Conservation (phyloP, 2,329 filamentous ascomycete species). For the Didymella keratinophila region DNA sequence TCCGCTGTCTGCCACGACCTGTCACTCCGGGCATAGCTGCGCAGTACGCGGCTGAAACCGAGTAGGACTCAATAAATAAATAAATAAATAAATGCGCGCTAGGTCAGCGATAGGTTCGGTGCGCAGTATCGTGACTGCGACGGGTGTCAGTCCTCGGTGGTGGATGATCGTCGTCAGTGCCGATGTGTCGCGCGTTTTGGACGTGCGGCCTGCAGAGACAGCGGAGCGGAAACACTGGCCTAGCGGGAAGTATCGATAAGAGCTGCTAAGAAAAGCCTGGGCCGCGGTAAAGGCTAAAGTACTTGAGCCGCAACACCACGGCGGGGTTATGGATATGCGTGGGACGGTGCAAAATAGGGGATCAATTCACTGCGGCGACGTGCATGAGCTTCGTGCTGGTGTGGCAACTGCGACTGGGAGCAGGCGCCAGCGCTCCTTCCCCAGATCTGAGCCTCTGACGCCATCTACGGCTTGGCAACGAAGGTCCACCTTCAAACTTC, state of each 20-base stretch:
- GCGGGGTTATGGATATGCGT: slow-evolving; percentile 9
- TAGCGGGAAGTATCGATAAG: slow-evolving; percentile 30
- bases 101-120: slow-evolving; percentile 17
- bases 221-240: slow-evolving; percentile 13
- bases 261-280: slow-evolving; percentile 21
- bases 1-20: too few relatives aligned
- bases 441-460: slow-evolving; percentile 18
- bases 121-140: slow-evolving; percentile 18
- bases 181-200: slow-evolving; percentile 20
- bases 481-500: not conserved
- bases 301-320: slow-evolving; percentile 24
- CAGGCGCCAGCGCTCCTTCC: slow-evolving; percentile 3
- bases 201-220: slow-evolving; percentile 22
- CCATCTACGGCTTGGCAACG: slow-evolving; percentile 10
- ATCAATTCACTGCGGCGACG: not conserved
- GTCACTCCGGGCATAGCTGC: too few relatives aligned
- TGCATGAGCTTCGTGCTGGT: slow-evolving; percentile 10
- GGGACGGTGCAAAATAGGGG: not conserved
- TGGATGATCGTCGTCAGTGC: slow-evolving; percentile 30
- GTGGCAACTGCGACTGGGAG: slow-evolving; percentile 5
- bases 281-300: slow-evolving; percentile 15
- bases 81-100: too few relatives aligned
- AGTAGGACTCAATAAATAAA: too few relatives aligned
- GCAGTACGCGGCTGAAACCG: too few relatives aligned
- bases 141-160: slow-evolving; percentile 13